phyloP scores from a whole-genome alignment of 148 eudicot species.

The Vaccinium macrocarpon region DNA sequence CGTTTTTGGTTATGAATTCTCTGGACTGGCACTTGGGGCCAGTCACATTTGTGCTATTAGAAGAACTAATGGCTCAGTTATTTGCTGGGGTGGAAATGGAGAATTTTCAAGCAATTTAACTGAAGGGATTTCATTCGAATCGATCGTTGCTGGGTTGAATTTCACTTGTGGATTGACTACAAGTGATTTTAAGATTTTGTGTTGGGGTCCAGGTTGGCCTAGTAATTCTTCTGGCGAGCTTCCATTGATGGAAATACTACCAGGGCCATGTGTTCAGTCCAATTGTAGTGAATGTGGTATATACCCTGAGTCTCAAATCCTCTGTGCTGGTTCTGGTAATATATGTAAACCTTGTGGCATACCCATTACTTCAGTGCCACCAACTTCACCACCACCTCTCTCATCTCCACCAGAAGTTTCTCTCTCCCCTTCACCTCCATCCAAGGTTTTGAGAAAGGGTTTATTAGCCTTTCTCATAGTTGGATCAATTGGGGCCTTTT shows the following conservation, averaged over 20 bases:
- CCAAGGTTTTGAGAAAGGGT: constrained; percentile 50
- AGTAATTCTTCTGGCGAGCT: background rate
- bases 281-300: constrained; percentile 49
- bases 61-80: constrained; percentile 7
- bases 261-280: constrained; percentile 27
- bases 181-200: constrained; percentile 14
- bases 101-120: constrained; percentile 36
- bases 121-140: constrained; percentile 40
- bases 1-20: constrained; percentile 12
- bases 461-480: constrained; percentile 74
- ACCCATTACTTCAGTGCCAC: background rate
- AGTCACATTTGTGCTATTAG: constrained; percentile 15
- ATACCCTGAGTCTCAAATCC: constrained; percentile 52
- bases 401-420: constrained; percentile 24
- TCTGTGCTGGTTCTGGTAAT: constrained; percentile 62
- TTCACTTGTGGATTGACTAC: constrained; percentile 27
- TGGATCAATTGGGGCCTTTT: constrained; percentile 72
- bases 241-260: constrained; percentile 21
- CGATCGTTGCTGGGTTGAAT: constrained; percentile 21
- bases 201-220: constrained; percentile 34
- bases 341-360: constrained; percentile 55
- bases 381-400: constrained; percentile 21
- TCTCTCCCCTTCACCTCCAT: constrained; percentile 28
- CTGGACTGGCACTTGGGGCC: constrained; percentile 15
- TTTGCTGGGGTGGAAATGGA: constrained; percentile 75